phyloP scores from a whole-genome alignment of 2,329 filamentous ascomycete genomes.

The Colletotrichum magnum region DNA sequence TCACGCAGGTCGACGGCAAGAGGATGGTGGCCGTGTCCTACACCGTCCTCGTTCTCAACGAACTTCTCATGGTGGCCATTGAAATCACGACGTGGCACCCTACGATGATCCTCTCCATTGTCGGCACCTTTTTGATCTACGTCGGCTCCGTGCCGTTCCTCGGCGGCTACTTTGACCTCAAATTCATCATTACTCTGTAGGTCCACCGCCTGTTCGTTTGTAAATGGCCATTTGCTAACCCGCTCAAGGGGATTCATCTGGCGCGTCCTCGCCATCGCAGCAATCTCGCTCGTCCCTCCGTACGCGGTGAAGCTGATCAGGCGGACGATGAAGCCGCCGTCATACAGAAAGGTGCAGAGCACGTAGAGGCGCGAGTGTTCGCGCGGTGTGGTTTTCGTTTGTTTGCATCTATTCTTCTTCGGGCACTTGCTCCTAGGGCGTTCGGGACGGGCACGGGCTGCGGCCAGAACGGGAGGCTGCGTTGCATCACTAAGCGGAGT shows the following conservation, averaged over 20 bases:
- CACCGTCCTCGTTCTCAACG: constrained; percentile 92
- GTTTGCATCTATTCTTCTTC: neutral
- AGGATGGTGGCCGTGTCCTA: constrained; percentile 93
- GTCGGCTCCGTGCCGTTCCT: constrained; percentile 88
- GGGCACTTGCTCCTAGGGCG: constrained; percentile 1
- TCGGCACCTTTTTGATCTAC: constrained; percentile 87
- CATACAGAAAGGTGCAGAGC: constrained; percentile 92
- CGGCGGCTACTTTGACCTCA: constrained; percentile 89
- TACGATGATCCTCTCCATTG: constrained; percentile 86
- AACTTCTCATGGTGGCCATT: constrained; percentile 96
- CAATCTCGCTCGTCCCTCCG: constrained; percentile 86
- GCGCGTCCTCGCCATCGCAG: constrained; percentile 85
- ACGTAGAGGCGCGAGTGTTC: constrained; percentile 57
- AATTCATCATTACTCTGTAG: constrained; percentile 80
- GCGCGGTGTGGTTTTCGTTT: constrained; percentile 9
- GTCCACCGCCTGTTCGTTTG: constrained; percentile 46
- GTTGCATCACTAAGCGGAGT: constrained; percentile 37
- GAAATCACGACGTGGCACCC: constrained; percentile 98
- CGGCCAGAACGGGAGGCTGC: constrained; percentile 24
- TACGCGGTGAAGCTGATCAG: constrained; percentile 89
- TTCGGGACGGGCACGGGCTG: constrained; percentile 8
- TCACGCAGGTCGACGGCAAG: constrained; percentile 81
- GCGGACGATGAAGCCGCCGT: constrained; percentile 89
- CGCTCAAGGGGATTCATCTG: constrained; percentile 82
- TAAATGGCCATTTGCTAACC: neutral